phyloP scores from a whole-genome alignment of 768 basidiomycete species.

The Lanmaoa pseudosensibilis region DNA sequence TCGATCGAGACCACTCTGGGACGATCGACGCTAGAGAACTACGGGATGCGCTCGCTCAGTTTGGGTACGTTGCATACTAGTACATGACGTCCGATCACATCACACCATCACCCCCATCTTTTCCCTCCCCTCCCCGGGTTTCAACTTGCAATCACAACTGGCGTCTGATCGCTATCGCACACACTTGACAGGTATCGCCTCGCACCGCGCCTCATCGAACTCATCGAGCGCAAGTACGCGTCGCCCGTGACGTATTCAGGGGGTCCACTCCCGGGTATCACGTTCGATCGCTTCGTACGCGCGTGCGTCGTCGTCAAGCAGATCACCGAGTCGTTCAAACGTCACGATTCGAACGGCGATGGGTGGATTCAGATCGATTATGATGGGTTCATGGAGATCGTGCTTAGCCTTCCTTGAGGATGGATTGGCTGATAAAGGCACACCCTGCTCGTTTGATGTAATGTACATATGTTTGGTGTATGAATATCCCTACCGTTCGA shows the following conservation, averaged over 20 bases:
- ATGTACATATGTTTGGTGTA: too few relatives aligned
- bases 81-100: too few relatives aligned
- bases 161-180: background rate
- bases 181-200: conserved; percentile 54
- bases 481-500: too few relatives aligned
- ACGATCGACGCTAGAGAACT: conserved; percentile 74
- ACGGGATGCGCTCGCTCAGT: conserved; percentile 64
- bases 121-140: background rate
- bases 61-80: conserved; percentile 56
- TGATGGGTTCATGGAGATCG: conserved; percentile 54
- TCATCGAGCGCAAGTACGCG: conserved; percentile 78
- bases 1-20: conserved; percentile 82
- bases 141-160: background rate
- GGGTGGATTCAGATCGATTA: conserved; percentile 55
- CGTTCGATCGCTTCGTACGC: conserved; percentile 85
- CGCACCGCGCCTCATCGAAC: conserved; percentile 58
- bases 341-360: conserved; percentile 62
- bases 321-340: conserved; percentile 67
- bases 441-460: too few relatives aligned
- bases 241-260: conserved; percentile 36
- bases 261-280: conserved; percentile 67
- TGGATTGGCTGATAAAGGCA: too few relatives aligned
- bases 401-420: conserved; percentile 47
- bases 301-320: conserved; percentile 84
- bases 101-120: background rate